Evolutionary conservation across 2,329 filamentous ascomycete species (phyloP).

Genomic region (Colletotrichum tabaci): DNA sequence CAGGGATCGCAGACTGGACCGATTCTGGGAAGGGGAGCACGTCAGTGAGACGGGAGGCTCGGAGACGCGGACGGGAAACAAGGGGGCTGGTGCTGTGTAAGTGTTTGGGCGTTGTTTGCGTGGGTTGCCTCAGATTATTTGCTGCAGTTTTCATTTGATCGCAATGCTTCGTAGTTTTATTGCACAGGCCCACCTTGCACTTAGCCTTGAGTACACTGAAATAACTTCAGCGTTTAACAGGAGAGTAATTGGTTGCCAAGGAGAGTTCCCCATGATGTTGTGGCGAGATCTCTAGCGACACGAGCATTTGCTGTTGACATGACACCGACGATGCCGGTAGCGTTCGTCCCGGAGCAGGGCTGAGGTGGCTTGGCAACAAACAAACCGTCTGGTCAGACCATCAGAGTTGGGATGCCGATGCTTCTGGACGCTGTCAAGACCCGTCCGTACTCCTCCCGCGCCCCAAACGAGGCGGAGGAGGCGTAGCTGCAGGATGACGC

Average conservation of each 20-base stretch:
- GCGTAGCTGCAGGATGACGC: slow-evolving; percentile 3
- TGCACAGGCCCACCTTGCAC: too few relatives aligned
- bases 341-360: background rate
- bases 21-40: slow-evolving; percentile 53
- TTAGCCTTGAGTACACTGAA: background rate
- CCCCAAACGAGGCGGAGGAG: background rate
- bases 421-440: background rate
- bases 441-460: background rate
- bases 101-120: background rate
- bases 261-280: background rate
- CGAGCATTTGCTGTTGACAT: too few relatives aligned
- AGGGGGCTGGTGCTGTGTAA: slow-evolving; percentile 17
- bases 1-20: slow-evolving; percentile 49
- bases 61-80: background rate
- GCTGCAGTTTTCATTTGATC: background rate
- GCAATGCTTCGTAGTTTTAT: background rate
- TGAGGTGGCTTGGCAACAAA: background rate
- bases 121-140: background rate
- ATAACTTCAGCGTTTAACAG: background rate
- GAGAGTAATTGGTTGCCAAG: background rate
- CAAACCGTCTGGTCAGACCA: background rate
- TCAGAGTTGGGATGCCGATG: background rate
- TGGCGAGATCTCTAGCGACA: background rate
- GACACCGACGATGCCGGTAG: background rate
- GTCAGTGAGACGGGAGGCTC: background rate